Conservation (phyloP, 768 basidiomycete species). For the Dacryopinax primogenitus region DNA sequence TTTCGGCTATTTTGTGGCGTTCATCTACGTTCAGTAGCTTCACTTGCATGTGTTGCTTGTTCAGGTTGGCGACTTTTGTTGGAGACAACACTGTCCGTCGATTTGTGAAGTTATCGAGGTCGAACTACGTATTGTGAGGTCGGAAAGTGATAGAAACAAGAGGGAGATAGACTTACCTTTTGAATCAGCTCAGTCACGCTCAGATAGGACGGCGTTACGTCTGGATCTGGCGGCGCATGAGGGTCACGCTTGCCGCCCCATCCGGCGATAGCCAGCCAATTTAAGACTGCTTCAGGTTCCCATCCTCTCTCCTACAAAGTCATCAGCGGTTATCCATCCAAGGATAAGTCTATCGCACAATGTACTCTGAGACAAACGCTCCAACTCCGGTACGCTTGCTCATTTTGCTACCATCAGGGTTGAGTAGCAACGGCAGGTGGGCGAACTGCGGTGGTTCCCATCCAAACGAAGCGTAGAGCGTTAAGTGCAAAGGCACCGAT, state of each 20-base stretch:
- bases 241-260: conserved; percentile 51
- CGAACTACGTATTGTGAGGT: conserved; percentile 41
- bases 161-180: conserved; percentile 32
- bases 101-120: conserved; percentile 62
- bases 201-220: conserved; percentile 48
- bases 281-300: conserved; percentile 78
- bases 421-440: conserved; percentile 81
- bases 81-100: conserved; percentile 72
- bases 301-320: conserved; percentile 58
- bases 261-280: conserved; percentile 90
- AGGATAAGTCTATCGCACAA: background rate
- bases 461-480: conserved; percentile 68
- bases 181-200: conserved; percentile 49
- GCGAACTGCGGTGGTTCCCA: conserved; percentile 68
- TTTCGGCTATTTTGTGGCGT: conserved; percentile 40
- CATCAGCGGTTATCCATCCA: background rate
- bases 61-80: conserved; percentile 70
- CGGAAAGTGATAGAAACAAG: background rate
- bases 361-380: background rate
- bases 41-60: conserved; percentile 68
- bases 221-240: conserved; percentile 39
- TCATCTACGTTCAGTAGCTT: conserved; percentile 40
- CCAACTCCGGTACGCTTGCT: conserved; percentile 72
- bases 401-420: conserved; percentile 85
- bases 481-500: conserved; percentile 81